Percentiles rank a stretch among this genome's conserved stretches.
Conservation (phyloP, 208 protist genomes). For the Trypanosoma mega region DNA sequence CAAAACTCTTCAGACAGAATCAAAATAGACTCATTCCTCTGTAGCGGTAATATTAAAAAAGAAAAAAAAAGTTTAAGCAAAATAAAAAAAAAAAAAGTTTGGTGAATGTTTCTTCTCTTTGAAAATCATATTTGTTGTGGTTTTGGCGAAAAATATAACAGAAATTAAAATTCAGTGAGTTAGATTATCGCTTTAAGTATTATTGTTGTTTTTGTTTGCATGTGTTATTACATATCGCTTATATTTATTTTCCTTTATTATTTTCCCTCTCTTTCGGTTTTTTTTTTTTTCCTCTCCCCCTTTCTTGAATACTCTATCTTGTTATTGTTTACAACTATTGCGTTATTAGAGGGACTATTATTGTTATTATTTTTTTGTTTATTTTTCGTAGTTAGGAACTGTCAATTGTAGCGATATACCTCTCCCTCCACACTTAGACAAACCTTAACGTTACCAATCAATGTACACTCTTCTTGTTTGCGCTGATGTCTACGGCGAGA, state of each 20-base stretch:
- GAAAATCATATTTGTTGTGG: conserved; percentile 14
- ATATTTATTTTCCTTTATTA: too few species aligned
- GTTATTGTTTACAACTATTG: conserved; percentile 13
- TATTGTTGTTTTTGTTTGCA: too few species aligned
- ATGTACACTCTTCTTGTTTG: conserved; percentile 82
- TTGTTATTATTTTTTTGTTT: too few species aligned
- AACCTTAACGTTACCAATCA: not conserved
- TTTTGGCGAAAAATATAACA: not conserved
- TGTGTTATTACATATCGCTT: too few species aligned
- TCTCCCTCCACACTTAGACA: not conserved
- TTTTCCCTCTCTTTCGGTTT: not conserved
- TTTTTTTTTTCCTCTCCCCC: conserved; percentile 5
- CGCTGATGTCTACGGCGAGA: conserved; percentile 72
- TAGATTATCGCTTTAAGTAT: too few species aligned
- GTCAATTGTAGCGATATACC: too few species aligned
- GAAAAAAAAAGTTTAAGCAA: not conserved
- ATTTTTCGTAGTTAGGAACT: too few species aligned
- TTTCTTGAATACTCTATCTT: conserved; percentile 4
- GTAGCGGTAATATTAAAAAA: conserved; percentile 22
- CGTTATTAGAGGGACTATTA: too few species aligned
- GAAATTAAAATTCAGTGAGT: too few species aligned
- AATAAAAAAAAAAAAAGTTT: too few species aligned
- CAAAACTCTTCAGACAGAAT: conserved; percentile 82
- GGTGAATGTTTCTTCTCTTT: too few species aligned
- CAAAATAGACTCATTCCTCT: conserved; percentile 79